Percentiles rank a stretch among this genome's conserved stretches.
Evolutionary conservation across 371 early-diverging fungal species (phyloP).

Genomic region (Rhizopus arrhizus): DNA sequence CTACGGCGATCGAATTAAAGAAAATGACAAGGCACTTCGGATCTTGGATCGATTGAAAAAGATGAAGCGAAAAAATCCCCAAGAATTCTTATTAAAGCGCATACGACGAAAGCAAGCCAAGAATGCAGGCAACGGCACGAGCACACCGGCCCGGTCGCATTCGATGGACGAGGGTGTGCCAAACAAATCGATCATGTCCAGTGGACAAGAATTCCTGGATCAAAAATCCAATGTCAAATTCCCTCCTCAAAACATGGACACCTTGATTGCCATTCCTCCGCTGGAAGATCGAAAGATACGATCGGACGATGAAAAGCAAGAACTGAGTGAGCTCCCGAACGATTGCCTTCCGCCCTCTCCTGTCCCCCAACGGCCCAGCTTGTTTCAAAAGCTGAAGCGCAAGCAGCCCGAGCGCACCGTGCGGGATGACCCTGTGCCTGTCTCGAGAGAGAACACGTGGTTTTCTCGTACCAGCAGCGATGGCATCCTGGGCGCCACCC

Average conservation of each 20-base stretch:
- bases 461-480: slow-evolving; percentile 32
- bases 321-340: not conserved
- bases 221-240: slow-evolving; percentile 35
- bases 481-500: slow-evolving; percentile 23
- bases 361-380: slow-evolving; percentile 1
- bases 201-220: slow-evolving; percentile 6
- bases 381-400: slow-evolving; percentile 15
- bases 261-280: slow-evolving; percentile 35
- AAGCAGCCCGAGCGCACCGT: not conserved
- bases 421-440: not conserved
- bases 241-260: slow-evolving; percentile 37
- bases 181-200: slow-evolving; percentile 29
- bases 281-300: slow-evolving; percentile 20
- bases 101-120: slow-evolving; percentile 28
- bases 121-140: slow-evolving; percentile 4
- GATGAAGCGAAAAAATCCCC: slow-evolving; percentile 31
- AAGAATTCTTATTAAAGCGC: slow-evolving; percentile 34
- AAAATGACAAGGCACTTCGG: slow-evolving; percentile 40
- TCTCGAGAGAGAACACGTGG: slow-evolving; percentile 24
- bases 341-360: not conserved
- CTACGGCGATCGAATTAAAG: slow-evolving; percentile 42
- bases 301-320: slow-evolving; percentile 26
- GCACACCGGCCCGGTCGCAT: slow-evolving; percentile 17
- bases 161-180: slow-evolving; percentile 25
- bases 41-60: slow-evolving; percentile 30